phyloP scores from a whole-genome alignment of 768 basidiomycete genomes.

The Russula griseocarnosa region DNA sequence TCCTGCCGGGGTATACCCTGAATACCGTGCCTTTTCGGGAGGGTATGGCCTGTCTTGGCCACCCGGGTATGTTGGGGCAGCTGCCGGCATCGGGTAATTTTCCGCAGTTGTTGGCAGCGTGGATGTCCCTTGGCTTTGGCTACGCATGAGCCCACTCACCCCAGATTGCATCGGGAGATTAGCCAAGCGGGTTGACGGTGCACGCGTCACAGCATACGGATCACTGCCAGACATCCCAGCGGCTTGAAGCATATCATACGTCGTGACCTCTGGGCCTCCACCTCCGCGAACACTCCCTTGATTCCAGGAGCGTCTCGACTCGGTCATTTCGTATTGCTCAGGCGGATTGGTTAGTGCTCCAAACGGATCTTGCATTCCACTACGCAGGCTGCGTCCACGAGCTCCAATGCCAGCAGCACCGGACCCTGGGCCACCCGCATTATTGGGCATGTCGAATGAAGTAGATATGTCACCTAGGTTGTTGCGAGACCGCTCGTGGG shows the following conservation, averaged over 20 bases:
- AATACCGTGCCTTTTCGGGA: slow-evolving; percentile 14
- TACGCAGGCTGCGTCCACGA: slow-evolving; percentile 34
- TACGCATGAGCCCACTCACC: slow-evolving; percentile 14
- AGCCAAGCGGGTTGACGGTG: slow-evolving; percentile 13
- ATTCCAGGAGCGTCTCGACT: slow-evolving; percentile 21
- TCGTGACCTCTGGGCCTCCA: background rate
- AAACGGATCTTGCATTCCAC: slow-evolving; percentile 38
- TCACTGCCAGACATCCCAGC: slow-evolving; percentile 23
- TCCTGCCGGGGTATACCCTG: slow-evolving; percentile 24
- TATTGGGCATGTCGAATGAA: slow-evolving; percentile 38
- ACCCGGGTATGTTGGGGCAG: slow-evolving; percentile 11
- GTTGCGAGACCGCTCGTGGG: slow-evolving; percentile 45
- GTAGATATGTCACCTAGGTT: slow-evolving; percentile 48
- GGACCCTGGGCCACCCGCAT: slow-evolving; percentile 29
- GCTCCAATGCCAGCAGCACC: slow-evolving; percentile 42
- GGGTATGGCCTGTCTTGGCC: slow-evolving; percentile 8
- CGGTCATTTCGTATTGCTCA: slow-evolving; percentile 31
- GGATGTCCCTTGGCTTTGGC: slow-evolving; percentile 28
- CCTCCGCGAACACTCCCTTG: slow-evolving; percentile 5
- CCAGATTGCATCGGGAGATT: slow-evolving; percentile 5
- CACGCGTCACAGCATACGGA: slow-evolving; percentile 27
- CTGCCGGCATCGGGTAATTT: slow-evolving; percentile 1
- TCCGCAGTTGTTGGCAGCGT: slow-evolving; percentile 20
- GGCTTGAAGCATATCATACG: slow-evolving; percentile 25
- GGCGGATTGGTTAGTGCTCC: slow-evolving; percentile 38